Base-by-base conservation (phyloP, 352 stramenopile genomes). In the Globisporangium rhizosaccharum region DNA sequence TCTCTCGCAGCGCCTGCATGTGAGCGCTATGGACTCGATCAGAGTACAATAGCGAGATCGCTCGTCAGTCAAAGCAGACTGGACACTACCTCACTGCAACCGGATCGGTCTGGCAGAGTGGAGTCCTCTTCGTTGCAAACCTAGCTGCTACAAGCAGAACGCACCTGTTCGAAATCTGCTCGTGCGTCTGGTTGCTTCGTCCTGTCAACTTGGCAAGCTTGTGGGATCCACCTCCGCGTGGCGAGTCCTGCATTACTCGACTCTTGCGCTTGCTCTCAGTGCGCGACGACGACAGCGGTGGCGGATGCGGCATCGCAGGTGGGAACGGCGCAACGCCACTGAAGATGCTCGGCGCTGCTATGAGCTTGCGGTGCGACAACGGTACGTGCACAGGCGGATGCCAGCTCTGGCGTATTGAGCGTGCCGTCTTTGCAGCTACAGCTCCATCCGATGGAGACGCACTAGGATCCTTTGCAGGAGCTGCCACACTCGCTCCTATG, bases 311-410 rank as follows among this genome's bases (percentile, higher is more conserved):
- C 25, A 58, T 53, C 2, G 73, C 59, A 0, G 73, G 75, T 36
- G 66, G 67, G 44, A 79, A 76, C 3, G 73, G 77, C 1, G 63
- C 66, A 12, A 84, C 66, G 3, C 62, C 51, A 36, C 68, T 64
- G 56, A 88, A 84, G 48, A 85, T 73, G 45, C 65, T 66, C 2
- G 73, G 75, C 0, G 73, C 53, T 23, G 77, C 58, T 51, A 91
- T 75, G 37, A 87, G 57, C 46, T 91, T 91, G 50, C 79, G 77
- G 64, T 88, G 81, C 1, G 71, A 42, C 1, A 91, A 58, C 9
- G 82, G 77, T 0, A 89, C 75, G n/a, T 79, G 75, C 17, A 88
- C 56, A 2, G 70, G 76, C 1, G 82, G 76, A 42, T 88, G 63
- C 82, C 82, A 91, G 30, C 73, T 82, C 53, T 88, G 79, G 8